Base-by-base conservation (phyloP, 306 rosid genomes). In the Ziziphus jujuba region DNA sequence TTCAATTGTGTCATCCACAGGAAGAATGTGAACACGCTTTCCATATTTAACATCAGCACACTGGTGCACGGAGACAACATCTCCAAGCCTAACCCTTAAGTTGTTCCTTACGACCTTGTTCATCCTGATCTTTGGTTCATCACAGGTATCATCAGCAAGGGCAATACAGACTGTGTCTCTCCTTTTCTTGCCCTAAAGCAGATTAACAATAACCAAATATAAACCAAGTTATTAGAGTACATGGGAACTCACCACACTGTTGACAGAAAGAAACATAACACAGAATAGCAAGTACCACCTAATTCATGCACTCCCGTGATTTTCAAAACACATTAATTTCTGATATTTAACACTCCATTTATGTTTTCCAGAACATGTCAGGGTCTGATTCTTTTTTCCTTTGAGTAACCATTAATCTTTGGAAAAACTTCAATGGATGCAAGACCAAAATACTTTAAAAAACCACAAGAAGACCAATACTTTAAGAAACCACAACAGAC, bases 31-130 rank as follows among this genome's bases (percentile, higher is more conserved):
- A 17, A 90, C 97, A 11, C 97, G 83, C 82, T 88, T 88, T 53
- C 98, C 98, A 34, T 93, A 93, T 44, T 90, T 93, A 62, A 93
- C 95, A 85, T 93, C 97, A 60, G 96, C 75, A 36, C 99, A 93
- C 50, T 86, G 95, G 72, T 90, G 97, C 25, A 93, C 99, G 3
- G 97, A 93, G 58, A 93, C 96, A 60, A 93, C 97, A 67, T 90
- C 99, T 14, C 96, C 97, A 10, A 93, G 97, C 82, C 99, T 86
- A 60, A 93, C 99, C 86, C 99, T 88, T 15, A 93, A 85, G 66
- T 90, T 93, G 82, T 75, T 86, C 67, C 99, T 84, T 38, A 90
- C 90, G 66, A 90, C 99, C 85, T 90, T 93, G 82, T 90, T 93
- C 99, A 90, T 88, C 71, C 97, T 87, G 38, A 93, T 90, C 76